These are phyloP conservation scores for Candida incommunis DNA, from an alignment of 805 yeast species.

Conservation along the genomic window DNA sequence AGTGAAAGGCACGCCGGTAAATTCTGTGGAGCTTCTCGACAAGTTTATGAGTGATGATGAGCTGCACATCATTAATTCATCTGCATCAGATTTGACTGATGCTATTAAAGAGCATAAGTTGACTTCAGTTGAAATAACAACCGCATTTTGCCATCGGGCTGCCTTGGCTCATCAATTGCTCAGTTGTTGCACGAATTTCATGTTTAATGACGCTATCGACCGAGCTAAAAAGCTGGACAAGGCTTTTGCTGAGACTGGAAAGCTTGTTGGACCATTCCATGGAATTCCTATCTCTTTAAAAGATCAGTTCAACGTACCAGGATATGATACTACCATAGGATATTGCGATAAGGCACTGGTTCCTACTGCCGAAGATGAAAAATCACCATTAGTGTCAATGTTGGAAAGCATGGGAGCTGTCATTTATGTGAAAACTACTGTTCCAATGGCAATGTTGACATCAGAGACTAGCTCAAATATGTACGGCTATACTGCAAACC, in stretches of 20 bases:
- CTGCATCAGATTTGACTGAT: constrained; percentile 12
- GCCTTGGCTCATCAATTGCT: constrained; percentile 43
- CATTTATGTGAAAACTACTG: constrained; percentile 46
- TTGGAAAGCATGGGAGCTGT: constrained; percentile 41
- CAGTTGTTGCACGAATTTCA: constrained; percentile 24
- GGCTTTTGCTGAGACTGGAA: constrained; percentile 27
- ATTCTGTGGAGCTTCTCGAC: constrained; percentile 8
- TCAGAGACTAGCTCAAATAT: constrained; percentile 32
- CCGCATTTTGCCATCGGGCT: constrained; percentile 45
- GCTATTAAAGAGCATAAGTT: constrained; percentile 19
- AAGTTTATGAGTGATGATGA: constrained; percentile 11
- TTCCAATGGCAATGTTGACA: constrained; percentile 42
- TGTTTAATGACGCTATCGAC: constrained; percentile 43
- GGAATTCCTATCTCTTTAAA: constrained; percentile 46
- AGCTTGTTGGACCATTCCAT: constrained; percentile 41
- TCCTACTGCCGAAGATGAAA: constrained; percentile 30
- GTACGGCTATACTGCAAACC: constrained; percentile 34
- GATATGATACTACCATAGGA: constrained; percentile 34
- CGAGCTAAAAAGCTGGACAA: constrained; percentile 43
- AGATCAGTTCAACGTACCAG: constrained; percentile 45
- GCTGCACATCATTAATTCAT: constrained; percentile 13
- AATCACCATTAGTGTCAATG: constrained; percentile 33
- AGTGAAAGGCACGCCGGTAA: not conserved
- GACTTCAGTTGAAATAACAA: constrained; percentile 32
- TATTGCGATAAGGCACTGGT: constrained; percentile 8